These are phyloP conservation scores for Dendrocalamus latiflorus DNA, from an alignment of 202 grass and related monocot genomes.

Conservation along the genomic window DNA sequence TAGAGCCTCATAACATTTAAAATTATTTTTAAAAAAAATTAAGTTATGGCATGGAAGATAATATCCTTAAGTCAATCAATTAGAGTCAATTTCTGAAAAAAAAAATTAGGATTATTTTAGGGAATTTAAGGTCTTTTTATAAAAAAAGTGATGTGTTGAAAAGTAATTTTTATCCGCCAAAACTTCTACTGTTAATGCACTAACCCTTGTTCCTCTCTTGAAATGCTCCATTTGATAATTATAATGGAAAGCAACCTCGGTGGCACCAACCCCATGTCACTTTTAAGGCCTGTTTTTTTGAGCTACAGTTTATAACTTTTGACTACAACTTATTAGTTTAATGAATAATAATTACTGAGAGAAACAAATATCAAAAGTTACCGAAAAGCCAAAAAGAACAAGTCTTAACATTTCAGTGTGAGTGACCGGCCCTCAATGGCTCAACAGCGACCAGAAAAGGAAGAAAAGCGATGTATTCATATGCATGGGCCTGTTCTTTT, in stretches of 20 bases:
- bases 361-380: no score
- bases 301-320: no score
- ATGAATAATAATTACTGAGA: no score
- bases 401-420: no score
- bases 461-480: no score
- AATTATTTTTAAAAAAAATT: not conserved
- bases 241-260: constrained; percentile 24
- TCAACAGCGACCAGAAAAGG: no score
- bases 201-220: not conserved
- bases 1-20: not conserved
- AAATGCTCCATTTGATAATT: not conserved
- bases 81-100: not conserved
- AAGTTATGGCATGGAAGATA: not conserved
- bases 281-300: not conserved
- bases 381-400: no score
- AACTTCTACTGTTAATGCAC: not conserved
- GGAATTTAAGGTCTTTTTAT: not conserved
- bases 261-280: not conserved
- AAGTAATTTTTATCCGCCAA: not conserved
- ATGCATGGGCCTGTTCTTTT: no score
- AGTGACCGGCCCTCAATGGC: no score
- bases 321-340: no score
- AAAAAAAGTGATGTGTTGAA: not conserved
- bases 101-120: not conserved
- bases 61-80: not conserved